Evolutionary conservation across 176 grass and related monocot species (phyloP).

Genomic region (Bonia amplexicaulis): DNA sequence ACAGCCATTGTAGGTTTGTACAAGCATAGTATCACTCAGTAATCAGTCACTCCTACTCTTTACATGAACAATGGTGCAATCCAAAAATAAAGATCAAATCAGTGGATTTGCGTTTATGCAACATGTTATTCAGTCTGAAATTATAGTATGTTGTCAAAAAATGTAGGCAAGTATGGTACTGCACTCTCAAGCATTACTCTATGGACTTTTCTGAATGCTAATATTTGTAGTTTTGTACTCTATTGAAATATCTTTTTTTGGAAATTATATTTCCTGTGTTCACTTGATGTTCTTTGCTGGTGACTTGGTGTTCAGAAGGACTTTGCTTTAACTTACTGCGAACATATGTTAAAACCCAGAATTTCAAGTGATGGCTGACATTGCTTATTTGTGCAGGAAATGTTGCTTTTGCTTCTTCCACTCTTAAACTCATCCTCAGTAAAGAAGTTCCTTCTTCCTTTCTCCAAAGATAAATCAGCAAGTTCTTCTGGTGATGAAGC

Average conservation of each 20-base stretch:
- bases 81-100: background rate
- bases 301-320: background rate
- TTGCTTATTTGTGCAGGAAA: constrained; percentile 74
- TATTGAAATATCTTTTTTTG: no score
- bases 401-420: constrained; percentile 97
- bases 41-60: background rate
- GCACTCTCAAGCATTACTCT: background rate
- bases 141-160: background rate
- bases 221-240: background rate
- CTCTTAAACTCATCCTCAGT: constrained; percentile 85
- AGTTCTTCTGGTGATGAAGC: constrained; percentile 62
- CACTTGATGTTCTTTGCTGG: background rate
- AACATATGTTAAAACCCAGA: background rate
- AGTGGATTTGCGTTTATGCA: background rate
- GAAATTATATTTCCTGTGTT: background rate
- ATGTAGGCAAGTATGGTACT: background rate
- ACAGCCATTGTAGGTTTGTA: background rate
- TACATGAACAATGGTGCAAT: background rate
- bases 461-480: constrained; percentile 82
- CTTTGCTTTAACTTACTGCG: background rate
- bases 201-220: background rate
- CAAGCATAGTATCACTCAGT: background rate
- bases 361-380: background rate
- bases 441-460: constrained; percentile 87
- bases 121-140: background rate